Evolutionary conservation across 1,139 yeast species (phyloP), one percentile per base, ranked within the genome.

Genomic region (Wickerhamiella pararugosa): DNA sequence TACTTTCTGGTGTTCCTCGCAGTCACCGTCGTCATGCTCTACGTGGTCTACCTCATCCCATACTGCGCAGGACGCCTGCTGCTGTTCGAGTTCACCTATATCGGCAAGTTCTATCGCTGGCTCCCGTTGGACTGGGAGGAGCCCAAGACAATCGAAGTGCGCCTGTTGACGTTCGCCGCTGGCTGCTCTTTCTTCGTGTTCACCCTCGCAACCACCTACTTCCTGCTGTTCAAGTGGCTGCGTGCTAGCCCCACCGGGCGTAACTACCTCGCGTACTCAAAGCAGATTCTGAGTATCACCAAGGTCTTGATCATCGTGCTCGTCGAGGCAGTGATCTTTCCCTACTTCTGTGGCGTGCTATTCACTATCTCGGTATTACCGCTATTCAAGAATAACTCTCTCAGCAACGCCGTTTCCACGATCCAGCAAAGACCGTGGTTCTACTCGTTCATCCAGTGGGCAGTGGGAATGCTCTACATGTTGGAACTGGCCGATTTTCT

Each of bases 401-500:
- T 53, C 8, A 25, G 6, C 11, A 31, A 27, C 7, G 32, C 34
- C 4, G 11, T 39, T 6, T 2, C 9, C 3, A 29, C 25, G 10
- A 10, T 32, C 10, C 4, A 5, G n/a, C 9, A 26, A 28, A 26
- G 10, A 9, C 44, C 36, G n/a, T 35, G 27, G 25, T 31, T n/a
- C 26, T 51, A 55, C 37, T 43, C 56, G 2, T 48, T 57, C 35
- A 27, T 57, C 1, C 77, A 78, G 51, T 87, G 96, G 95, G 63
- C 68, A 3, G 51, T 71, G 31, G 98, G 98, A 7, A 84, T 95
- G 0, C 53, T 70, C 21, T 90, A 84, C 62, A 87, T 92, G 97
- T 76, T 80, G 49, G 67, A 75, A 53, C 77, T 90, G 62, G 94
- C 97, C 1, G 64, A 80, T 40, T 90, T 76, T 61, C 87, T 90